Conservation (phyloP, 164 flowering plant species). For the Vitis vinifera region ASM3070453v1 NC_081805.1:522501-523000, state of each 20-base stretch:
- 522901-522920: too few relatives aligned
- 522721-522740: not conserved
- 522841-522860: too few relatives aligned
- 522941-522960: too few relatives aligned
- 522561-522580: conserved; percentile 38
- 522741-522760: not conserved
- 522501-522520: not conserved
- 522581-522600: conserved; percentile 18
- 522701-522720: not conserved
- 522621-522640: conserved; percentile 11
- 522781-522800: too few relatives aligned
- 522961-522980: too few relatives aligned
- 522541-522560: not conserved
- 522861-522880: too few relatives aligned
- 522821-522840: too few relatives aligned
- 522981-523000: too few relatives aligned
- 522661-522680: conserved; percentile 15
- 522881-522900: too few relatives aligned
- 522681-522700: not conserved
- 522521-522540: not conserved
- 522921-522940: too few relatives aligned
- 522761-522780: too few relatives aligned
- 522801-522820: too few relatives aligned
- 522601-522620: conserved; percentile 26
- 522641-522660: not conserved